A percentile compares a stretch with the other conserved stretches of the same genome.
Conservation (phyloP, 257 asterid genomes). For the Plantago major region DNA sequence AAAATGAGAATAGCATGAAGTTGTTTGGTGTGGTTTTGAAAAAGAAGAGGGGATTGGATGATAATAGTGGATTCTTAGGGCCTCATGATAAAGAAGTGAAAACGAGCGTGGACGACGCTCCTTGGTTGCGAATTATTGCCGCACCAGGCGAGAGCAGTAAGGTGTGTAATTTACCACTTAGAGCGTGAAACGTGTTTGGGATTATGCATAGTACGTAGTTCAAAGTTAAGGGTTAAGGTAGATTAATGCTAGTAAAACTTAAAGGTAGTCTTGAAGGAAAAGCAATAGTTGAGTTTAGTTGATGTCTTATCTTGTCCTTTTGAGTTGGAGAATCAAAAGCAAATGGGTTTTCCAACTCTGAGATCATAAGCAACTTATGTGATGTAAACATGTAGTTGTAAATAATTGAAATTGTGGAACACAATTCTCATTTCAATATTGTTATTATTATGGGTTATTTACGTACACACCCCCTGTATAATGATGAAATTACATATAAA, state of each 20-base stretch:
- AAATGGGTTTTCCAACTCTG: conserved; percentile 23
- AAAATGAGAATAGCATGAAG: conserved; percentile 44
- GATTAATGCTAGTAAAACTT: too few species aligned
- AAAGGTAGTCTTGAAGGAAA: background rate
- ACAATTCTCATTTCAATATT: background rate
- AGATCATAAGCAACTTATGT: background rate
- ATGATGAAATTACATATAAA: too few species aligned
- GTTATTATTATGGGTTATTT: too few species aligned
- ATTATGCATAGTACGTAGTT: background rate
- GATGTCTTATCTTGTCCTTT: background rate
- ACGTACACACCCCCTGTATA: too few species aligned
- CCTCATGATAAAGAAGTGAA: conserved; percentile 36
- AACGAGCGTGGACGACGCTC: conserved; percentile 32
- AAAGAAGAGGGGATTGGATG: conserved; percentile 49
- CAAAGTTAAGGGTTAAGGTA: too few species aligned
- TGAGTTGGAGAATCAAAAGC: conserved; percentile 25
- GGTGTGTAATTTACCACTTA: conserved; percentile 33
- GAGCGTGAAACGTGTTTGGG: background rate
- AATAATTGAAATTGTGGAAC: background rate
- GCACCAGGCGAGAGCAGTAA: conserved; percentile 37
- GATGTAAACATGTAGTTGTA: conserved; percentile 1
- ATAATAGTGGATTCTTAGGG: conserved; percentile 24
- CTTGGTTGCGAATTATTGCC: conserved; percentile 46
- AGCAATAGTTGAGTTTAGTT: background rate
- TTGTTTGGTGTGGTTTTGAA: conserved; percentile 70